Evolutionary conservation across 129 eudicot species (phyloP).

Genomic region (Silybum marianum): DNA sequence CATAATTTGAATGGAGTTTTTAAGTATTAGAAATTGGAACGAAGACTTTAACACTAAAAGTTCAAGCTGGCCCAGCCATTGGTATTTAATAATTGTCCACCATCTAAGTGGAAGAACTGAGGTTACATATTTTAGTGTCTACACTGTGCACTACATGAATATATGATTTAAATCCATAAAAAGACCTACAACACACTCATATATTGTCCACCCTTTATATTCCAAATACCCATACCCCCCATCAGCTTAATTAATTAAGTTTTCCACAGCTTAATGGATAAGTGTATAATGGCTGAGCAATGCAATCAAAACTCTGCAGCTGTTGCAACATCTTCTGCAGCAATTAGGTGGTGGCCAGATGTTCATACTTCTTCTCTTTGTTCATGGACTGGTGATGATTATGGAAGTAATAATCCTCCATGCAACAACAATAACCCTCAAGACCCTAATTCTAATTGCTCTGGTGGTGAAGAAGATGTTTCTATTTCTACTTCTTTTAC

Average conservation of each 20-base stretch:
- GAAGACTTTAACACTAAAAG: conserved; percentile 23
- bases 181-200: conserved; percentile 16
- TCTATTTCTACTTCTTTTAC: conserved; percentile 46
- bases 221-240: conserved; percentile 24
- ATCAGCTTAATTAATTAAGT: conserved; percentile 11
- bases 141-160: conserved; percentile 44
- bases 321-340: conserved; percentile 40
- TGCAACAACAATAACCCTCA: conserved; percentile 20
- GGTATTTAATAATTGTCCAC: conserved; percentile 56
- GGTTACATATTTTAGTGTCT: conserved; percentile 57
- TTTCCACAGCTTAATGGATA: conserved; percentile 30
- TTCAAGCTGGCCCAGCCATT: conserved; percentile 47
- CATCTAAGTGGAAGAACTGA: conserved; percentile 51
- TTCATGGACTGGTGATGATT: conserved; percentile 42
- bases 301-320: conserved; percentile 46
- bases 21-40: conserved; percentile 10
- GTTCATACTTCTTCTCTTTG: conserved; percentile 45
- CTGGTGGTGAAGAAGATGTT: conserved; percentile 58
- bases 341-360: conserved; percentile 56
- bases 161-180: conserved; percentile 30
- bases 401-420: conserved; percentile 28
- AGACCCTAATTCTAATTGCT: conserved; percentile 47
- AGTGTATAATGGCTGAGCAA: conserved; percentile 49
- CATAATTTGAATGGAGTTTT: conserved; percentile 17
- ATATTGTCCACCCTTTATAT: conserved; percentile 35